A percentile compares a stretch with the other conserved stretches of the same genome.
phyloP scores from a whole-genome alignment of 768 basidiomycete species.

The Sarcomyxa edulis region DNA sequence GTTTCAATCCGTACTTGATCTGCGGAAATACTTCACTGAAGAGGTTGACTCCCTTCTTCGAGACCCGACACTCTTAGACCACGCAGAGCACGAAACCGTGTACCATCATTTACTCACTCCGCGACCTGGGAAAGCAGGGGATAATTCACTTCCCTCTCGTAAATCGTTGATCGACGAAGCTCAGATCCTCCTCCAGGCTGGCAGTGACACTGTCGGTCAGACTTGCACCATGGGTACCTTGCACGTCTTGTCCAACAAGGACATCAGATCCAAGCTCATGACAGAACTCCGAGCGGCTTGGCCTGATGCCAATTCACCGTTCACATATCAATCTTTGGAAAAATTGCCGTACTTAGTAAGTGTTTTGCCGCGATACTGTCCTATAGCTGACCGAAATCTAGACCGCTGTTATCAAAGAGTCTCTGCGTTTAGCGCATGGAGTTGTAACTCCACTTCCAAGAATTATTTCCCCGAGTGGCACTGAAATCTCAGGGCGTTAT shows the following conservation, averaged over 20 bases:
- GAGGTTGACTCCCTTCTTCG: conserved; percentile 21
- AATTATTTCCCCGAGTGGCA: conserved; percentile 29
- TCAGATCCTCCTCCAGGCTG: conserved; percentile 32
- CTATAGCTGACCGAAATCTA: conserved; percentile 13
- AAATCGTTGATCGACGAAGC: conserved; percentile 28
- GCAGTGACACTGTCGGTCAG: conserved; percentile 39
- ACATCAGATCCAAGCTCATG: conserved; percentile 21
- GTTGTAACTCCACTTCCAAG: conserved; percentile 37
- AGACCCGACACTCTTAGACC: conserved; percentile 18
- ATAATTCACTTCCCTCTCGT: conserved; percentile 14
- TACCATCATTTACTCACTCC: conserved; percentile 19
- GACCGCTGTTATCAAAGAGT: conserved; percentile 45
- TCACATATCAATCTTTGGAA: conserved; percentile 31
- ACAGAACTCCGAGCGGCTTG: conserved; percentile 32
- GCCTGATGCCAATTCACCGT: conserved; percentile 28
- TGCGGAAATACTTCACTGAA: conserved; percentile 9
- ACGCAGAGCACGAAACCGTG: conserved; percentile 18
- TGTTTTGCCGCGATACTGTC: no score
- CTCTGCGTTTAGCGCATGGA: conserved; percentile 37
- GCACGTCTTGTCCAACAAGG: conserved; percentile 26
- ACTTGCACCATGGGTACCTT: conserved; percentile 29
- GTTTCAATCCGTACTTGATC: conserved; percentile 1
- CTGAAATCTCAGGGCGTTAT: conserved; percentile 25
- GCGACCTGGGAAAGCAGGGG: no score
- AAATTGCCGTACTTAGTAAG: conserved; percentile 43